Conservation (phyloP, 2,329 filamentous ascomycete species). For the Zymoseptoria tritici region DNA sequence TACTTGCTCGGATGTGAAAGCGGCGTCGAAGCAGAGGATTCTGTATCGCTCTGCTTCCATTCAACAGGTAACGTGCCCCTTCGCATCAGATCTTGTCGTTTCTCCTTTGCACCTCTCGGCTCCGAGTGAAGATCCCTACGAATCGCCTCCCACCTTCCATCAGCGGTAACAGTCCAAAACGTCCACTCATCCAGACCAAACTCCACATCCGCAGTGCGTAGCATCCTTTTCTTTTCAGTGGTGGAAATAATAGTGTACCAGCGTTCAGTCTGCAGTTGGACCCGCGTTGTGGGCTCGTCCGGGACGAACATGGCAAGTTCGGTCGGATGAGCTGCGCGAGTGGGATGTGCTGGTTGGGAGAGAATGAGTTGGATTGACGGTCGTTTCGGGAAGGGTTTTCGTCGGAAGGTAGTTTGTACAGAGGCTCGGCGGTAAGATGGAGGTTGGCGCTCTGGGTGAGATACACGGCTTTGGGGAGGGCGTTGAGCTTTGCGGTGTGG, state of each 20-base stretch:
- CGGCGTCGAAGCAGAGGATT: neutral
- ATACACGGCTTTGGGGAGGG: neutral
- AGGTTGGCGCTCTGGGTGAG: neutral
- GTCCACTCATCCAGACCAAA: neutral
- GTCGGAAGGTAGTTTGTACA: neutral
- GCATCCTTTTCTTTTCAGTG: neutral
- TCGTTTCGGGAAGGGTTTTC: neutral
- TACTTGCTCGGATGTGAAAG: neutral
- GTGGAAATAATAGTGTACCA: neutral
- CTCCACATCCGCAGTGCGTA: neutral
- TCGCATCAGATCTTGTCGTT: neutral
- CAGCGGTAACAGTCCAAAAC: neutral
- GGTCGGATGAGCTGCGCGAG: neutral
- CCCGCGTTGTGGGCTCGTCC: neutral
- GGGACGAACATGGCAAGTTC: neutral
- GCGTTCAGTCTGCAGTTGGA: neutral
- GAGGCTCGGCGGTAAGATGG: neutral
- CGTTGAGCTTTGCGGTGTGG: neutral
- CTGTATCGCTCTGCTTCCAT: neutral
- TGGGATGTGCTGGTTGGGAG: neutral
- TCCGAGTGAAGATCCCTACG: neutral
- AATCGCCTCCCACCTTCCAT: neutral
- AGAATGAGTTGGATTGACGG: neutral
- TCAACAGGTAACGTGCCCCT: neutral
- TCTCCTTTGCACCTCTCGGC: neutral